These are phyloP conservation scores for Chaetothyriales sp. DNA, from an alignment of 2,329 filamentous ascomycete species.

Conservation along the genomic window DNA sequence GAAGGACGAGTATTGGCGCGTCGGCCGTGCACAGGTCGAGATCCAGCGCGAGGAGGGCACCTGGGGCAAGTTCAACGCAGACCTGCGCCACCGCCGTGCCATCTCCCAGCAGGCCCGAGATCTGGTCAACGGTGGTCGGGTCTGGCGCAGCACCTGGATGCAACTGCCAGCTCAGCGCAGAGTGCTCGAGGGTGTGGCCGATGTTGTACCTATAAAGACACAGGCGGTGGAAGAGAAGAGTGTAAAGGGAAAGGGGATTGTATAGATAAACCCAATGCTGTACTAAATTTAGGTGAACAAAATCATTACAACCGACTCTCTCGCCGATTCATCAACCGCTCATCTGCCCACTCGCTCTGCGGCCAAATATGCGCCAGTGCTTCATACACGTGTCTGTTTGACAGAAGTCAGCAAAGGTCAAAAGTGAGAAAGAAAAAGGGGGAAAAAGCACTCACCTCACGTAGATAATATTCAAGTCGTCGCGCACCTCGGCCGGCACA, in stretches of 20 bases:
- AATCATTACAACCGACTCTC: constrained; percentile 59
- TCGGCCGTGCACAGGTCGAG: constrained; percentile 29
- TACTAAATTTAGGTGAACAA: no score
- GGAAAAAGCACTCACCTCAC: constrained; percentile 51
- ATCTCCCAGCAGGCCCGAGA: constrained; percentile 47
- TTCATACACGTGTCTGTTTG: constrained; percentile 73
- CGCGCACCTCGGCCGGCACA: constrained; percentile 73
- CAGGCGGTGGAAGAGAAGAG: no score
- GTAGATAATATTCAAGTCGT: constrained; percentile 74
- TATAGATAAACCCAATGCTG: no score
- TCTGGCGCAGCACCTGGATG: constrained; percentile 43
- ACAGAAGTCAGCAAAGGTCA: constrained; percentile 3
- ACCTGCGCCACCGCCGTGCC: constrained; percentile 28
- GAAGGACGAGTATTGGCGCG: constrained; percentile 41
- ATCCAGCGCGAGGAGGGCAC: constrained; percentile 23
- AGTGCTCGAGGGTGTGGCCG: constrained; percentile 4
- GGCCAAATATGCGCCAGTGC: constrained; percentile 86
- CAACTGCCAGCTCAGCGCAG: constrained; percentile 16
- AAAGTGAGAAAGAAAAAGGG: constrained; percentile 5
- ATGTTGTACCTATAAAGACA: neutral
- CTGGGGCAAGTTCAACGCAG: constrained; percentile 26
- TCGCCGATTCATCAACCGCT: constrained; percentile 51
- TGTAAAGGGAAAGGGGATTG: no score
- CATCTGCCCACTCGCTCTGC: constrained; percentile 66
- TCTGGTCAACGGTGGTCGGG: constrained; percentile 44